These are phyloP conservation scores for Solanum megistacrolobum DNA, from an alignment of 257 asterid species.

Conservation along the genomic window DNA sequence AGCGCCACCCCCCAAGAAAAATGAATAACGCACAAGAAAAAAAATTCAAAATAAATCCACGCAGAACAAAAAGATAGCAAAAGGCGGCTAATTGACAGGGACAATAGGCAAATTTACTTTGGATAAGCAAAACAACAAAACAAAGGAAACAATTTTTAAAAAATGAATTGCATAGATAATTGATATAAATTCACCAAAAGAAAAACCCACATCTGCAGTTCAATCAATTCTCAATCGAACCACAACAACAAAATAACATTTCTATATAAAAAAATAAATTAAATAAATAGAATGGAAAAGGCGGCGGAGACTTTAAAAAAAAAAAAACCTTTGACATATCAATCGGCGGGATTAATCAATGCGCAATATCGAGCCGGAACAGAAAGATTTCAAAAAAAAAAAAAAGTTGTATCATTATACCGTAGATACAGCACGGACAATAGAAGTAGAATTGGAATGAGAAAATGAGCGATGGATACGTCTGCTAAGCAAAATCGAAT, in stretches of 20 bases:
- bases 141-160: too few relatives aligned
- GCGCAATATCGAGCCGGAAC: too few relatives aligned
- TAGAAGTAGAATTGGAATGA: conserved; percentile 13
- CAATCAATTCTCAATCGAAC: neutral
- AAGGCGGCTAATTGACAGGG: neutral
- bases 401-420: conserved; percentile 11
- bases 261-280: neutral
- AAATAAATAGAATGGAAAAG: neutral
- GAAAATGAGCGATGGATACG: conserved; percentile 20
- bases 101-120: neutral
- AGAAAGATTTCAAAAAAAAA: neutral
- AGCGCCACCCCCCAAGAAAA: neutral
- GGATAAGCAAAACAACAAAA: neutral
- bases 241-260: neutral
- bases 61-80: neutral
- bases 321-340: neutral
- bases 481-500: conserved; percentile 23
- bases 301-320: neutral
- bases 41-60: too few relatives aligned
- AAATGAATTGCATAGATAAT: too few relatives aligned
- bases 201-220: neutral
- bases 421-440: conserved; percentile 69
- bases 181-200: neutral
- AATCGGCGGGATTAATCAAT: too few relatives aligned
- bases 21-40: neutral